phyloP scores from a whole-genome alignment of 768 basidiomycete species.

The Russula dissimulans region DNA sequence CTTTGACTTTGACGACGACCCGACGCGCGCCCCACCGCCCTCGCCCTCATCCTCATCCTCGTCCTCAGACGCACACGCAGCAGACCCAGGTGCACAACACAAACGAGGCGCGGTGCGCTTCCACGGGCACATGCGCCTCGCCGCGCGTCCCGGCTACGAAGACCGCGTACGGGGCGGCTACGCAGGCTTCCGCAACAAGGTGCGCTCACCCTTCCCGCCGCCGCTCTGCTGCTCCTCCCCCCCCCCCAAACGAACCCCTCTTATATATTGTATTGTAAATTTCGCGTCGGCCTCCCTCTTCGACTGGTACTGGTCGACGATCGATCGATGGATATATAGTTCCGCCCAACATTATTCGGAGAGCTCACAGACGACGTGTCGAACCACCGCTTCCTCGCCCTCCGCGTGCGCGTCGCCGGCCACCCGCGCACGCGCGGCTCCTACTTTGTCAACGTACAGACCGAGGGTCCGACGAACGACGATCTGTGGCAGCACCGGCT shows the following conservation, averaged over 20 bases:
- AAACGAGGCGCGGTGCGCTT: conserved; percentile 50
- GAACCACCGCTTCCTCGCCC: conserved; percentile 66
- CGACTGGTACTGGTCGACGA: too few species aligned
- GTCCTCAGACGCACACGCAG: conserved; percentile 11
- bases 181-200: conserved; percentile 85
- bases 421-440: conserved; percentile 67
- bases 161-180: conserved; percentile 75
- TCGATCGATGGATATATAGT: conserved; percentile 30
- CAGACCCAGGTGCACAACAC: background rate
- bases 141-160: conserved; percentile 56
- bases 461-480: conserved; percentile 66
- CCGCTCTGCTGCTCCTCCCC: too few species aligned
- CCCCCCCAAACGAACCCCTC: too few species aligned
- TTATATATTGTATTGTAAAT: too few species aligned
- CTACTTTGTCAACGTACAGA: conserved; percentile 94
- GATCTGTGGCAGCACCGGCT: conserved; percentile 95
- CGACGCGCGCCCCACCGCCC: conserved; percentile 26
- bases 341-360: conserved; percentile 79
- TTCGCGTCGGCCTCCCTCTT: too few species aligned
- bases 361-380: conserved; percentile 79
- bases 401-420: conserved; percentile 72
- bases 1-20: conserved; percentile 55
- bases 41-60: conserved; percentile 31
- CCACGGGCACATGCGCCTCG: conserved; percentile 69
- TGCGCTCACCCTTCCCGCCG: conserved; percentile 23